Base-by-base conservation (phyloP, 768 basidiomycete species). In the Rhodotorula kratochvilovae region DNA sequence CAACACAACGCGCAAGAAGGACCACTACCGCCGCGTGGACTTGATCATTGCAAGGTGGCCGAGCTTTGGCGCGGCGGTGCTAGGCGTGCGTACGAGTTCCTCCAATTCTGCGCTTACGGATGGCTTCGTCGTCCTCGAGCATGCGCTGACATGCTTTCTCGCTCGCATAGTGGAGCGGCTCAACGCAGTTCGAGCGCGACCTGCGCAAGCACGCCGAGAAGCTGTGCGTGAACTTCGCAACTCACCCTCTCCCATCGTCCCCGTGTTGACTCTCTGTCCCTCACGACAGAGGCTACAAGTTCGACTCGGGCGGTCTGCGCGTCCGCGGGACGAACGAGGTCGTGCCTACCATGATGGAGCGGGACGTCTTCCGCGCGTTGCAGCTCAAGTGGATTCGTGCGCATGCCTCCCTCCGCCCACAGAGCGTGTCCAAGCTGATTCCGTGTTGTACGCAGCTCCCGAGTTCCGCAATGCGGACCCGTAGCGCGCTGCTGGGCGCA, bases 151-250 rank as follows among this genome's bases (percentile, higher is more conserved):
- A n/a, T n/a, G 25, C 10, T 17, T 5, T 33, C 36, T 1, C 33
- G 31, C 15, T 21, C 19, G 15, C 27, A 33, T 33, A 61, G 21
- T 68, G 66, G 71, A 65, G 35, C 27, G 66, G 68, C 2, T 43
- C 50, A 16, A 71, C 70, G 2, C 70, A 71, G 48, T 63, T 71
- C 27, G 70, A 71, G 51, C 61, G 70, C 13, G 70, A 74, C 39
- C 17, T 74, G 36, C 53, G 72, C 23, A 67, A 64, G 31, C 68
- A 67, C 13, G 70, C 70, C 11, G 66, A 71, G 35, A 39, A 39
- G 21, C 13, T 71, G 70, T 71, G 19, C 59, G 70, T 60, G 19
- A 6, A 2, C 33, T 48, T 54, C 8, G 31, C 33, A n/a, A 13
- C 39, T 17, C 17, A 35, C 19, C 36, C 25, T n/a, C 36, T 16